phyloP scores from a whole-genome alignment of 2,329 filamentous ascomycete genomes.

The Graphium sp. region DNA sequence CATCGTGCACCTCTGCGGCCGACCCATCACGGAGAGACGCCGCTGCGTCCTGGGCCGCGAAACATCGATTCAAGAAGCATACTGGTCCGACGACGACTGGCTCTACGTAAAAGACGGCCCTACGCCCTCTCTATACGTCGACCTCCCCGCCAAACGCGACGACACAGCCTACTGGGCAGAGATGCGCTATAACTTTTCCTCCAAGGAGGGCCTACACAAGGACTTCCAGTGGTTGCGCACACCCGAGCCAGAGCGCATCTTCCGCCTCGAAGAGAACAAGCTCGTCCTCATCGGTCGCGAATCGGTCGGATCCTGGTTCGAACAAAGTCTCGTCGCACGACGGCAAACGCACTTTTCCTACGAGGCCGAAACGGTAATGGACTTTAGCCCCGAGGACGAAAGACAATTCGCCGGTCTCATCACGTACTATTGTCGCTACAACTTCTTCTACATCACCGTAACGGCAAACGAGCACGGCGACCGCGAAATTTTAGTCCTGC shows the following conservation, averaged over 20 bases:
- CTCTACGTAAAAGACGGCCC: slow-evolving; percentile 43
- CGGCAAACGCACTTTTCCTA: slow-evolving; percentile 42
- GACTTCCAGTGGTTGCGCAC: slow-evolving; percentile 43
- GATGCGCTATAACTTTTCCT: slow-evolving; percentile 28
- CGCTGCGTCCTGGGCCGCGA: slow-evolving; percentile 37
- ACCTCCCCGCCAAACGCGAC: slow-evolving; percentile 28
- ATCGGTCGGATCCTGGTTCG: slow-evolving; percentile 39
- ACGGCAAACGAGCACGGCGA: slow-evolving; percentile 36
- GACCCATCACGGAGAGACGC: slow-evolving; percentile 31
- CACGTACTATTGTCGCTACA: slow-evolving; percentile 46
- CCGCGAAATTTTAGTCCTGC: slow-evolving; percentile 38
- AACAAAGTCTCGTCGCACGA: slow-evolving; percentile 36
- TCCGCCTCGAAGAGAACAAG: slow-evolving; percentile 17
- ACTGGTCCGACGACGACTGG: slow-evolving; percentile 44
- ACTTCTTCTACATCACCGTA: slow-evolving; percentile 47
- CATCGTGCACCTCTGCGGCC: slow-evolving; percentile 33
- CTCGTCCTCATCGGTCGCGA: slow-evolving; percentile 33
- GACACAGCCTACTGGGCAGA: slow-evolving; percentile 32
- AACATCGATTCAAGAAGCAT: slow-evolving; percentile 40
- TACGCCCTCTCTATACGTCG: slow-evolving; percentile 32
- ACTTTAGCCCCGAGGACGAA: slow-evolving; percentile 38
- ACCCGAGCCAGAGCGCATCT: slow-evolving; percentile 35
- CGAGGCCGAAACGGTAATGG: slow-evolving; percentile 37
- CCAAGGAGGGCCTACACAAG: slow-evolving; percentile 21
- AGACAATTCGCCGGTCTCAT: slow-evolving; percentile 43